A percentile compares a stretch with the other conserved stretches of the same genome.
Evolutionary conservation across 768 basidiomycete genomes (phyloP).

Genomic region (Boletus vinaceobasis): DNA sequence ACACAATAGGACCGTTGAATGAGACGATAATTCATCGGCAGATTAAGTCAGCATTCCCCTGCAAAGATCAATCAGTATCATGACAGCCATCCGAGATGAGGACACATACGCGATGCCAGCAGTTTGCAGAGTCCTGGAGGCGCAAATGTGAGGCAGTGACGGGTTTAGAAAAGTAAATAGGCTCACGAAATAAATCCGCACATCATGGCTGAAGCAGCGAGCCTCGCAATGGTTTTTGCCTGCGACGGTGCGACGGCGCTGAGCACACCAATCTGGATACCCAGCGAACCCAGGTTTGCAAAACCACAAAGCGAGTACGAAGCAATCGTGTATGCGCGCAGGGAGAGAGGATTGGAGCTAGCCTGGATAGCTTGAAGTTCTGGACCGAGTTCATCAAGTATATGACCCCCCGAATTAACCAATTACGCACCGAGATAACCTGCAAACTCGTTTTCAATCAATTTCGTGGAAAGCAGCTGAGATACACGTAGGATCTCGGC

Average conservation of each 20-base stretch:
- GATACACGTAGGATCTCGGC: slow-evolving; percentile 79
- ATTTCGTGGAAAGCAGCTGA: slow-evolving; percentile 79
- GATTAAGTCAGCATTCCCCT: slow-evolving; percentile 48
- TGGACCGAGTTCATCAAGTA: slow-evolving; percentile 7
- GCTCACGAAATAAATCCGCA: slow-evolving; percentile 60
- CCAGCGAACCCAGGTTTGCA: slow-evolving; percentile 81
- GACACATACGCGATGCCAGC: slow-evolving; percentile 54
- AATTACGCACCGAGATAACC: slow-evolving; percentile 51
- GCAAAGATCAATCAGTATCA: slow-evolving; percentile 17
- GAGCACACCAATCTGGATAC: slow-evolving; percentile 82
- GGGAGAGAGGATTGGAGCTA: slow-evolving; percentile 53
- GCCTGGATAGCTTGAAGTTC: slow-evolving; percentile 46
- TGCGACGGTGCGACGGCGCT: slow-evolving; percentile 66
- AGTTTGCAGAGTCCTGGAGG: slow-evolving; percentile 47
- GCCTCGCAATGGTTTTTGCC: slow-evolving; percentile 64
- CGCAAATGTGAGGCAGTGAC: not conserved
- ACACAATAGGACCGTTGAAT: not conserved
- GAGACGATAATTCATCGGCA: slow-evolving; percentile 13
- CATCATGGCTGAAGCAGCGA: slow-evolving; percentile 66
- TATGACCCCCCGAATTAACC: not conserved
- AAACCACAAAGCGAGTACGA: slow-evolving; percentile 91
- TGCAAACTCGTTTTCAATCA: slow-evolving; percentile 84
- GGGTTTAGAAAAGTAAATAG: not conserved
- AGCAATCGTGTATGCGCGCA: slow-evolving; percentile 76
- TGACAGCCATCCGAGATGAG: not conserved